Evolutionary conservation across 352 stramenopile genomes (phyloP).

Genomic region (Pythium rishiriense): DNA sequence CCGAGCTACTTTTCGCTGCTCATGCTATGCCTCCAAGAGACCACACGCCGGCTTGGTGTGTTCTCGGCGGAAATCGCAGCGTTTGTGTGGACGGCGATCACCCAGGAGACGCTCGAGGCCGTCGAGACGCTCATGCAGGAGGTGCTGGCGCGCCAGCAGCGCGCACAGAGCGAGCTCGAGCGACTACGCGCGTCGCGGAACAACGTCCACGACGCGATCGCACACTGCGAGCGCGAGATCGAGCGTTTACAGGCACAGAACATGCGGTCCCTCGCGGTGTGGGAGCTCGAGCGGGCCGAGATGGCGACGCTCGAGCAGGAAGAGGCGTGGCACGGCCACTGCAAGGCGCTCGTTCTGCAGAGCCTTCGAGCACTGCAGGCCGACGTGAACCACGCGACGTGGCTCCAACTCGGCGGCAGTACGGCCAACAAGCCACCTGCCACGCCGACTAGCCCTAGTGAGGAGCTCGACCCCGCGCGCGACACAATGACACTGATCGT

Average conservation of each 20-base stretch:
- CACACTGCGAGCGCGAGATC: slow-evolving; percentile 34
- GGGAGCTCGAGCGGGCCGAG: slow-evolving; percentile 35
- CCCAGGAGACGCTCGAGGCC: slow-evolving; percentile 26
- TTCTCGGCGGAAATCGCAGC: slow-evolving; percentile 39
- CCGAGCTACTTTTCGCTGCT: slow-evolving; percentile 34
- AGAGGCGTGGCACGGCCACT: slow-evolving; percentile 48
- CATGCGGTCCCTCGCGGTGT: slow-evolving; percentile 36
- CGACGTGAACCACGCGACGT: slow-evolving; percentile 28
- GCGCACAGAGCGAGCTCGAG: slow-evolving; percentile 24
- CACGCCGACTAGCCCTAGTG: neutral
- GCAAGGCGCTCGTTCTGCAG: slow-evolving; percentile 40
- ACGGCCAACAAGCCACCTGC: neutral
- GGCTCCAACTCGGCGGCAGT: slow-evolving; percentile 30
- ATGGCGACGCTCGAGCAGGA: slow-evolving; percentile 37
- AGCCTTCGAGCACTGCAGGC: slow-evolving; percentile 30
- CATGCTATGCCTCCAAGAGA: slow-evolving; percentile 42
- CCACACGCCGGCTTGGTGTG: slow-evolving; percentile 28
- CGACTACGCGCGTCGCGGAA: slow-evolving; percentile 25
- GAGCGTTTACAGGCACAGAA: slow-evolving; percentile 41
- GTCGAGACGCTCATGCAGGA: slow-evolving; percentile 16
- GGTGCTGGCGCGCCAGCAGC: slow-evolving; percentile 13
- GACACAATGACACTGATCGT: neutral
- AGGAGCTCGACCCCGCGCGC: neutral
- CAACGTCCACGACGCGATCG: slow-evolving; percentile 28
- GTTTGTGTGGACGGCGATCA: slow-evolving; percentile 34